These are phyloP conservation scores for Ustilago nuda DNA, from an alignment of 1,284 basidiomycete species.

Conservation along the genomic window DNA sequence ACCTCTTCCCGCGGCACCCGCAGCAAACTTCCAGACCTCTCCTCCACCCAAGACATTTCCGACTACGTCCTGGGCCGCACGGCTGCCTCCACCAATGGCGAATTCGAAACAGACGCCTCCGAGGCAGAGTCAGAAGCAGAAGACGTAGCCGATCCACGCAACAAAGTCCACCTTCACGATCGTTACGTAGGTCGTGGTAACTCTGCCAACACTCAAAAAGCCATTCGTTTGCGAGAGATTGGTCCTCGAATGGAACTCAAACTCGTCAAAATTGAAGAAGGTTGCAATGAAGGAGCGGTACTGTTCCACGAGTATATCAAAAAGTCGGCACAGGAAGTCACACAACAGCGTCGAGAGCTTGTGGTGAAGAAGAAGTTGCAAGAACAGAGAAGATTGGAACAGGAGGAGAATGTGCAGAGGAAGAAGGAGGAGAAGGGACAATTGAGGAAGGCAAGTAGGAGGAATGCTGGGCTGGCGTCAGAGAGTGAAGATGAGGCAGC, in stretches of 20 bases:
- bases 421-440: constrained; percentile 58
- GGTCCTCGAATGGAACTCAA: constrained; percentile 94
- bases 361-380: constrained; percentile 46
- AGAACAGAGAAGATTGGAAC: constrained; percentile 50
- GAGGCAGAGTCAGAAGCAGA: constrained; percentile 81
- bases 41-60: constrained; percentile 90
- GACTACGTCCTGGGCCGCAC: constrained; percentile 89
- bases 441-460: constrained; percentile 15
- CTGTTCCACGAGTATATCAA: constrained; percentile 66
- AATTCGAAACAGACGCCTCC: constrained; percentile 73
- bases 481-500: constrained; percentile 31
- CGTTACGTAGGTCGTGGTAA: constrained; percentile 96
- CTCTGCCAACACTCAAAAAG: constrained; percentile 87
- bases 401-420: constrained; percentile 60
- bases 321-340: constrained; percentile 42
- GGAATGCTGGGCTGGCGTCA: constrained; percentile 28
- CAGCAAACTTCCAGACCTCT: constrained; percentile 78
- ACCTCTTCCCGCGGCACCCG: constrained; percentile 8
- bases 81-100: constrained; percentile 72
- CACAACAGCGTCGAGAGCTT: constrained; percentile 35
- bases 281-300: constrained; percentile 72
- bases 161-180: constrained; percentile 80
- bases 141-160: constrained; percentile 77
- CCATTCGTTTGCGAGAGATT: constrained; percentile 90
- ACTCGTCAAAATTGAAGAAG: constrained; percentile 93